Percentiles rank a stretch among this genome's conserved stretches.
phyloP scores from a whole-genome alignment of 2,329 filamentous ascomycete species.

The Apiospora marii region DNA sequence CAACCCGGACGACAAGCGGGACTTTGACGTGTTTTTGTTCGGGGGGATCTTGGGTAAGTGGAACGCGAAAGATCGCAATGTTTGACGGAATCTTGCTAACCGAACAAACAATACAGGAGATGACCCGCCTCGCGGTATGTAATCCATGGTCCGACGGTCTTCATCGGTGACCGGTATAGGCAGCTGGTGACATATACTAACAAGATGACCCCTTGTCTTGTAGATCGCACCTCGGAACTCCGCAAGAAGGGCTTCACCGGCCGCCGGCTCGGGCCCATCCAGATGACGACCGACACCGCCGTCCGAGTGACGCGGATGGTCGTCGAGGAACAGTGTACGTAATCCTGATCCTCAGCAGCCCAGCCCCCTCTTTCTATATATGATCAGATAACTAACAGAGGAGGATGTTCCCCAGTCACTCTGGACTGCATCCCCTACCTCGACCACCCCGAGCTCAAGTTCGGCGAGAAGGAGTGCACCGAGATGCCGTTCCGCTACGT shows the following conservation, averaged over 20 bases:
- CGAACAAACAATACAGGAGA: too few species aligned
- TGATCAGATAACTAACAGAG: neutral
- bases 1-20: constrained; percentile 79
- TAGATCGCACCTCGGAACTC: constrained; percentile 94
- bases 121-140: constrained; percentile 87
- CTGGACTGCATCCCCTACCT: constrained; percentile 82
- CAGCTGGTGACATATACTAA: neutral
- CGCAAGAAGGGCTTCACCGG: constrained; percentile 92
- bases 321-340: constrained; percentile 80
- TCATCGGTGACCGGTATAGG: neutral
- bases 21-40: constrained; percentile 92
- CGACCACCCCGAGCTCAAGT: constrained; percentile 87
- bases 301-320: constrained; percentile 93
- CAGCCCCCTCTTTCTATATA: neutral
- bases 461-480: constrained; percentile 91
- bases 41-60: constrained; percentile 88
- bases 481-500: constrained; percentile 99
- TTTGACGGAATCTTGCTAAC: too few species aligned
- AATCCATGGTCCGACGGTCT: neutral
- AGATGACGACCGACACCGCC: constrained; percentile 99
- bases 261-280: constrained; percentile 85
- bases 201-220: neutral
- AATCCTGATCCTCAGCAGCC: too few species aligned
- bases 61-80: too few species aligned
- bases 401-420: constrained; percentile 61